A percentile compares a stretch with the other conserved stretches of the same genome.
Evolutionary conservation across 2,329 filamentous ascomycete species (phyloP).

Genomic region (Trichophyton simii): DNA sequence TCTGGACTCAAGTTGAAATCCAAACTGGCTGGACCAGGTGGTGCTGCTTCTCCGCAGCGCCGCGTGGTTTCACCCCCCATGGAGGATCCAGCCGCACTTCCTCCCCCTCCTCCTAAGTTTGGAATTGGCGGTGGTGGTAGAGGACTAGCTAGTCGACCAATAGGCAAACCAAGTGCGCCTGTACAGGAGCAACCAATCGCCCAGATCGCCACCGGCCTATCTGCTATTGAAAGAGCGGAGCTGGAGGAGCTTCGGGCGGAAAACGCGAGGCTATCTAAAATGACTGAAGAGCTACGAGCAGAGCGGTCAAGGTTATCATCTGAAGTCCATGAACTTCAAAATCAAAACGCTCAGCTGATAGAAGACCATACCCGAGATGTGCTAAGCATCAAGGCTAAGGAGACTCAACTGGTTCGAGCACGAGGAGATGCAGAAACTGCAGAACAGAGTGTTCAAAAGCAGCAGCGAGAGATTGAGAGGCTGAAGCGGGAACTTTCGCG

Average conservation of each 20-base stretch:
- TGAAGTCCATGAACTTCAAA: conserved; percentile 86
- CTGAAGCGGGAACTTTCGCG: conserved; percentile 70
- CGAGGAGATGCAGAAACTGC: conserved; percentile 80
- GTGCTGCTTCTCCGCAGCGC: conserved; percentile 29
- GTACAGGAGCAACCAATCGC: conserved; percentile 37
- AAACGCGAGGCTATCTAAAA: conserved; percentile 62
- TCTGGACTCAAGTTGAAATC: conserved; percentile 33
- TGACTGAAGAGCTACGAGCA: conserved; percentile 67
- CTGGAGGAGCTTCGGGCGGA: conserved; percentile 75
- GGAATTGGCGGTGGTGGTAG: conserved; percentile 47
- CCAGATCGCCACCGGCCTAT: conserved; percentile 49
- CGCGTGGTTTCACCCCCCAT: conserved; percentile 34
- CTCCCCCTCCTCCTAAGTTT: conserved; percentile 46
- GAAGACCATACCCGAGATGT: conserved; percentile 95
- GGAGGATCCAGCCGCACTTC: conserved; percentile 29
- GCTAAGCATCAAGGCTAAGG: conserved; percentile 93
- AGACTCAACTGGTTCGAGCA: conserved; percentile 88
- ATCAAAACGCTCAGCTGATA: conserved; percentile 91
- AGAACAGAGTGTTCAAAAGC: conserved; percentile 70
- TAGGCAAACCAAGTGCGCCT: conserved; percentile 54
- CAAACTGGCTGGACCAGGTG: conserved; percentile 32
- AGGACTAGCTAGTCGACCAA: conserved; percentile 72
- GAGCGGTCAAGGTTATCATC: conserved; percentile 72
- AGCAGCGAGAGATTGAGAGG: conserved; percentile 79
- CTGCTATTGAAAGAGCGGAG: conserved; percentile 77